Evolutionary conservation across 2,329 filamentous ascomycete species (phyloP), one percentile per base, ranked within the genome.

Genomic region (Mycosphaerella sp.): DNA sequence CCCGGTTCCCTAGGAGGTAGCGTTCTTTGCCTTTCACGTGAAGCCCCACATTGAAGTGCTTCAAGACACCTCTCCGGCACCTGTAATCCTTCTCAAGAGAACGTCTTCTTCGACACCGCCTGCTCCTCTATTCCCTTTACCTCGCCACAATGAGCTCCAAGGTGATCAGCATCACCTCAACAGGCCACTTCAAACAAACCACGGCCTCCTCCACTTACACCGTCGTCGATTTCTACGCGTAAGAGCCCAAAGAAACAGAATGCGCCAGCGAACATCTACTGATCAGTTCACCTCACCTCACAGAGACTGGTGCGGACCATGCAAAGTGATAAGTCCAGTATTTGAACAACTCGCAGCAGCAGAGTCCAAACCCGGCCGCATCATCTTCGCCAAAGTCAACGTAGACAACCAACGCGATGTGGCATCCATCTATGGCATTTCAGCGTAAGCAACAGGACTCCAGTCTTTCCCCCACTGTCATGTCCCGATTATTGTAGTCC

Each of bases 351-450:
- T 80, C 51, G 78, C 77, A 55, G 72, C 76, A 50, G 72, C 74
- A 44, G 77, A 80, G 63, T 62, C 70, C 23, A 73, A 75, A 54
- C 70, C 73, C 0, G 72, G 72, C 12, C 71, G 70, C 39, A 67
- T 80, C 21, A 72, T 73, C 29, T 81, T 81, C 63, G 71, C 73
- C 59, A 80, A 81, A 69, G 74, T 81, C 32, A 76, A 81, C 54
- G 78, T 81, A 11, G 79, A 81, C 60, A 73, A 73, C 45, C 73
- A 78, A 58, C 70, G 73, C 40, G 73, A 76, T 39, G 71, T 80
- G 6, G 77, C 79, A 12, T 65, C 68, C 53, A 74, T 78, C 45
- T 73, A 78, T 54, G 70, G 73, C 17, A 75, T 81, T 5, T 72
- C 72, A 38, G 78, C 79, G 61, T 64, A 57, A 56, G 63, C 34